These are phyloP conservation scores for Colletotrichum shisoi DNA, from an alignment of 2,329 filamentous ascomycete genomes.

Conservation along the genomic window DNA sequence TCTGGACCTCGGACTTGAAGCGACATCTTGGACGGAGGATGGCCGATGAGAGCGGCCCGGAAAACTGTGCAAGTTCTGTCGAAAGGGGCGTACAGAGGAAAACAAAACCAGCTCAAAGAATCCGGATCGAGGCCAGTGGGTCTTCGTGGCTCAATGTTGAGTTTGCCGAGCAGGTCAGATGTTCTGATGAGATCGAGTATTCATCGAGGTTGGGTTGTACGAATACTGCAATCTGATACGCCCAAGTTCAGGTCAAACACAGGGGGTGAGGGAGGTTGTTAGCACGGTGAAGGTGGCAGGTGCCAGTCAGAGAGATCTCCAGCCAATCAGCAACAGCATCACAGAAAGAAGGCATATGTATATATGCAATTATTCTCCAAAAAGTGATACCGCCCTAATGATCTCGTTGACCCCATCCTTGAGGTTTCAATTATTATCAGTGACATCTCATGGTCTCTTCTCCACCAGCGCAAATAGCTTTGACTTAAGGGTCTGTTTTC, in stretches of 20 bases:
- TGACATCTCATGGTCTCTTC: neutral
- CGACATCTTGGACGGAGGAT: slow-evolving; percentile 46
- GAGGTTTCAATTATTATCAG: neutral
- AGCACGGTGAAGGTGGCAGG: slow-evolving; percentile 24
- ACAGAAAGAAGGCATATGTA: neutral
- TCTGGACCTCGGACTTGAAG: slow-evolving; percentile 55
- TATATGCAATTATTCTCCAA: neutral
- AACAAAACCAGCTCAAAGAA: neutral
- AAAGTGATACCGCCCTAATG: slow-evolving; percentile 3
- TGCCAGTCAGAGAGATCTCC: neutral
- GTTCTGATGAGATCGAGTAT: slow-evolving; percentile 14
- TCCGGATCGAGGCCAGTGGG: neutral
- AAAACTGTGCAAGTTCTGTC: neutral
- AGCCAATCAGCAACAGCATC: slow-evolving; percentile 14
- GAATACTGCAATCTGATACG: slow-evolving; percentile 30
- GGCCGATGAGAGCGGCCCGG: slow-evolving; percentile 5
- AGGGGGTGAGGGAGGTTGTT: slow-evolving; percentile 14
- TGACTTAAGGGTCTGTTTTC: neutral
- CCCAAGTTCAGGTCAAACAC: slow-evolving; percentile 39
- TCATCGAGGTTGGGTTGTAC: slow-evolving; percentile 15
- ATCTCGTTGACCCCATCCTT: neutral
- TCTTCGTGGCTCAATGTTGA: slow-evolving; percentile 5
- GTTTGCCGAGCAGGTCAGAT: slow-evolving; percentile 5
- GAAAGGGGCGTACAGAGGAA: neutral
- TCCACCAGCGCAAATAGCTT: neutral